A percentile compares a stretch with the other conserved stretches of the same genome.
Conservation (phyloP, 164 flowering plant species). For the Protea cynaroides region DNA sequence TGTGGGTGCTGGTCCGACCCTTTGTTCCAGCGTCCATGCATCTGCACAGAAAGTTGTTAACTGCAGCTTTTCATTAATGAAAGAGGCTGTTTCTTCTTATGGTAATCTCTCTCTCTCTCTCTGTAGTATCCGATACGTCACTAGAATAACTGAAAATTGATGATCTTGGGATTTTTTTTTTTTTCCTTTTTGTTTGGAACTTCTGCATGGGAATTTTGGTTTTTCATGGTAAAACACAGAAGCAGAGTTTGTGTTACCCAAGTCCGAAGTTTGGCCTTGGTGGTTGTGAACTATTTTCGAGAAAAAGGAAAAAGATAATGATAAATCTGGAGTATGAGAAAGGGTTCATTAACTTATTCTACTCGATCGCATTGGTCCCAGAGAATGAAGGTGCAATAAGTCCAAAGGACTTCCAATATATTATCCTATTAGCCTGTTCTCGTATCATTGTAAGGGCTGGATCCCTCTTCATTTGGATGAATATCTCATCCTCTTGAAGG, state of each 20-base stretch:
- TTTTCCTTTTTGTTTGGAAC: not conserved
- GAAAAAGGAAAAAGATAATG: not conserved
- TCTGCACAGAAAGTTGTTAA: conserved; percentile 69
- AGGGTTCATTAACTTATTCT: too few species aligned
- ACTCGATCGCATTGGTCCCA: too few species aligned
- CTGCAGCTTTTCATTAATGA: conserved; percentile 53
- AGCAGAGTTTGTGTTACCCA: not conserved
- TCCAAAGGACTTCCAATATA: too few species aligned
- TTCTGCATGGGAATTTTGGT: not conserved
- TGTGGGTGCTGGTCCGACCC: conserved; percentile 89
- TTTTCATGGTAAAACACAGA: not conserved
- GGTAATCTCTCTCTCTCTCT: conserved; percentile 27
- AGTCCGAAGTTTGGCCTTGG: not conserved
- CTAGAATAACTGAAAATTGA: not conserved
- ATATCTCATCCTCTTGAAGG: too few species aligned
- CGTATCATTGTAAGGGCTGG: too few species aligned
- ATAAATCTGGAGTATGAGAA: not conserved
- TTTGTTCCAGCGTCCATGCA: conserved; percentile 49
- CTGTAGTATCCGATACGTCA: not conserved
- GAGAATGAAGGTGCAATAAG: too few species aligned
- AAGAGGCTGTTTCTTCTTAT: conserved; percentile 43
- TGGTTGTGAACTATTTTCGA: not conserved
- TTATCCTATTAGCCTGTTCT: too few species aligned
- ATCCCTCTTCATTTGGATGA: too few species aligned
- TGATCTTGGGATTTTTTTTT: too few species aligned